These are phyloP conservation scores for Fistulifera solaris DNA, from an alignment of 108 stramenopile species.

Conservation along the genomic window DNA sequence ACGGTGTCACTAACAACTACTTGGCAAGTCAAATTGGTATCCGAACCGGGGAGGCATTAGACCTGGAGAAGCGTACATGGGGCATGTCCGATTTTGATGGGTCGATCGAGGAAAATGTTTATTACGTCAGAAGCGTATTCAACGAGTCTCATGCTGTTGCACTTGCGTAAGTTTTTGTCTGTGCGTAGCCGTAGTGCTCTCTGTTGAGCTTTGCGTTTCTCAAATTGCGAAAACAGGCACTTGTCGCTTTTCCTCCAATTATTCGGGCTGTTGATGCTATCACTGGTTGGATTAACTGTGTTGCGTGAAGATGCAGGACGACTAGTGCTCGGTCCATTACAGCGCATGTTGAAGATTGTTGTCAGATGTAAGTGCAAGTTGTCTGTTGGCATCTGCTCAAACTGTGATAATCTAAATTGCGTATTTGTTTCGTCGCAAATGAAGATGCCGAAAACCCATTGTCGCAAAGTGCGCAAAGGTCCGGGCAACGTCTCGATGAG, in stretches of 20 bases:
- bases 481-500: conserved; percentile 3
- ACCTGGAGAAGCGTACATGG: neutral
- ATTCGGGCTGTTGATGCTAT: conserved; percentile 35
- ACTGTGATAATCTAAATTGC: no score
- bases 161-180: neutral
- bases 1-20: conserved; percentile 5
- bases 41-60: conserved; percentile 14
- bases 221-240: conserved; percentile 6
- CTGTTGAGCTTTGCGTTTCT: neutral
- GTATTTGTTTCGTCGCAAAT: no score
- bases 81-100: neutral
- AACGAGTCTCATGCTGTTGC: conserved; percentile 2
- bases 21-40: conserved; percentile 18
- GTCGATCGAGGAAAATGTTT: neutral
- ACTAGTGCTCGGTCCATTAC: conserved; percentile 67
- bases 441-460: conserved; percentile 34
- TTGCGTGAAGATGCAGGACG: conserved; percentile 58
- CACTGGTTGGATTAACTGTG: conserved; percentile 40
- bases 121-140: neutral
- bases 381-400: no score
- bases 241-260: conserved; percentile 31
- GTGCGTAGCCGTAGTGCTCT: neutral
- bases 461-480: neutral
- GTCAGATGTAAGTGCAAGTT: conserved; percentile 27
- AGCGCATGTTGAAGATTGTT: conserved; percentile 78